Conservation (phyloP, 768 basidiomycete genomes). For the Rickenella mellea region DNA sequence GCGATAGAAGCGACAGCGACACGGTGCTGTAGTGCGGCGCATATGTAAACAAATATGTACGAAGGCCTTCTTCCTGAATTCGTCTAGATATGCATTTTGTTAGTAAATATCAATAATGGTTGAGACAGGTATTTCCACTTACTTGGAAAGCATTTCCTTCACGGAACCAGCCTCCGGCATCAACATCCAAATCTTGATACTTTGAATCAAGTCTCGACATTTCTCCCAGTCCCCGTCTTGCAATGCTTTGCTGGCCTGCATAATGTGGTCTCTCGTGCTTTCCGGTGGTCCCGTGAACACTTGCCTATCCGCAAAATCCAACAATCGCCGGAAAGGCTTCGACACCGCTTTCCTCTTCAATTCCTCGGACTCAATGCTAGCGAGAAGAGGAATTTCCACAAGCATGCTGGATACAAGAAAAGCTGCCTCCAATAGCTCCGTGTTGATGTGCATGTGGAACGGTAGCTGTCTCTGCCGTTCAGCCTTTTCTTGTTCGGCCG, state of each 20-base stretch:
- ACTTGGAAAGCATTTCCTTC: slow-evolving; percentile 95
- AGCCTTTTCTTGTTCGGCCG: slow-evolving; percentile 93
- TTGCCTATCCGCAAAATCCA: slow-evolving; percentile 96
- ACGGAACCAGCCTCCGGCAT: slow-evolving; percentile 85
- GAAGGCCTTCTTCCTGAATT: slow-evolving; percentile 94
- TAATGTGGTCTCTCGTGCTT: slow-evolving; percentile 96
- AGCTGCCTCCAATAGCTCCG: slow-evolving; percentile 92
- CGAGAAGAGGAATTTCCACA: slow-evolving; percentile 90
- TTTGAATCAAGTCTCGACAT: slow-evolving; percentile 85
- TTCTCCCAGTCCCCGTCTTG: slow-evolving; percentile 97
- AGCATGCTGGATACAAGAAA: slow-evolving; percentile 99
- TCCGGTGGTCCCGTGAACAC: slow-evolving; percentile 98
- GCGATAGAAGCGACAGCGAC: slow-evolving; percentile 78
- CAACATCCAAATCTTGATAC: slow-evolving; percentile 96
- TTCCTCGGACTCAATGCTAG: slow-evolving; percentile 91
- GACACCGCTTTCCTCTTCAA: slow-evolving; percentile 87
- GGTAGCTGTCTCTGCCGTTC: slow-evolving; percentile 94
- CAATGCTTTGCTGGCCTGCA: slow-evolving; percentile 96
- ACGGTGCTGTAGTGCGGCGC: slow-evolving; percentile 88
- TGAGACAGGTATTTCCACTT: slow-evolving; percentile 17
- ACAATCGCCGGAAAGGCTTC: slow-evolving; percentile 90
- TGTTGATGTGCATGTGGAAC: slow-evolving; percentile 99
- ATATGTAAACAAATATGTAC: slow-evolving; percentile 98
- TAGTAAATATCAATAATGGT: slow-evolving; percentile 1
- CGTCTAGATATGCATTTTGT: slow-evolving; percentile 43